Evolutionary conservation across 208 protist genomes (phyloP).

Genomic region (Spongospora subterranea): DNA sequence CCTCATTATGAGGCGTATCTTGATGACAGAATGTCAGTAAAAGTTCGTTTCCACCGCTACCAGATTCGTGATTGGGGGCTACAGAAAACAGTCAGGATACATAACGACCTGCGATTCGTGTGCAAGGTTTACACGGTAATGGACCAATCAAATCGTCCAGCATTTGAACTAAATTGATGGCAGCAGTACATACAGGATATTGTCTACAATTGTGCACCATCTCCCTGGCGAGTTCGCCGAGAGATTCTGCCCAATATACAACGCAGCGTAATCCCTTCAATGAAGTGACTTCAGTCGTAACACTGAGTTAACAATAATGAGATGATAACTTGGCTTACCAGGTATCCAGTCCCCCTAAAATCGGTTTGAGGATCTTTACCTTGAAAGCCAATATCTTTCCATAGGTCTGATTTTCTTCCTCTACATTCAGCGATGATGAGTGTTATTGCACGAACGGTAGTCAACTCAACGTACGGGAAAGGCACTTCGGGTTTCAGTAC

Average conservation of each 20-base stretch:
- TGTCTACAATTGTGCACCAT: slow-evolving; percentile 26
- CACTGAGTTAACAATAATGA: not conserved
- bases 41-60: not conserved
- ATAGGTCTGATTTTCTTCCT: slow-evolving; percentile 31
- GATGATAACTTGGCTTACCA: not conserved
- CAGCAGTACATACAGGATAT: slow-evolving; percentile 41
- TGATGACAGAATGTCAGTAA: slow-evolving; percentile 7
- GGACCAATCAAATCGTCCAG: slow-evolving; percentile 49
- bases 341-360: slow-evolving; percentile 38
- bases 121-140: not conserved
- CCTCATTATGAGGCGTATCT: slow-evolving; percentile 7
- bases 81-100: not conserved
- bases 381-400: slow-evolving; percentile 37
- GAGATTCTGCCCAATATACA: slow-evolving; percentile 18
- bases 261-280: slow-evolving; percentile 3
- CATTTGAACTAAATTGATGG: slow-evolving; percentile 38
- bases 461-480: not conserved
- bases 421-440: not conserved
- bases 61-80: not conserved
- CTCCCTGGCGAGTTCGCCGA: not conserved
- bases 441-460: not conserved
- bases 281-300: not conserved
- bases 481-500: not conserved
- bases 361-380: slow-evolving; percentile 40
- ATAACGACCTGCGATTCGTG: not conserved